Evolutionary conservation across 2,329 filamentous ascomycete genomes (phyloP).

Genomic region (Aciculosporium take): DNA sequence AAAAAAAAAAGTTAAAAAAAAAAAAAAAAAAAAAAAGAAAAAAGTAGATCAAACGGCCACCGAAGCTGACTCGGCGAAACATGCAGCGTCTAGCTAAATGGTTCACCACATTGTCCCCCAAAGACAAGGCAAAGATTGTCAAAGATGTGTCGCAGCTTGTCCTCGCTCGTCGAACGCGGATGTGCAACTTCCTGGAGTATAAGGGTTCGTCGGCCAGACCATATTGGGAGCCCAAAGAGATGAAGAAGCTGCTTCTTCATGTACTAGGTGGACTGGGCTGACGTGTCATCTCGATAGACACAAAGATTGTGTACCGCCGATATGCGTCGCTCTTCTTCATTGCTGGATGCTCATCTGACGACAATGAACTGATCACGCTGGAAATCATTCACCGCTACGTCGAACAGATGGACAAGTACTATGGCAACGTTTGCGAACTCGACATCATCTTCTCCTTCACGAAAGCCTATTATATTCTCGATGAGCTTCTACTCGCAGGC

Average conservation of each 20-base stretch:
- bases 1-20: background rate
- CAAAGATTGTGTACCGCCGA: conserved; percentile 95
- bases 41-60: background rate
- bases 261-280: background rate
- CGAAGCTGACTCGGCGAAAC: conserved; percentile 4
- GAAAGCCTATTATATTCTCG: conserved; percentile 97
- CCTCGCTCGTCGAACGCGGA: conserved; percentile 84
- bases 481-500: conserved; percentile 86
- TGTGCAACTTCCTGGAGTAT: conserved; percentile 99
- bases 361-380: conserved; percentile 96
- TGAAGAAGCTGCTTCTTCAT: background rate
- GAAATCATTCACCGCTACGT: conserved; percentile 99
- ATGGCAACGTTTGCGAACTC: conserved; percentile 97
- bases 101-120: conserved; percentile 96
- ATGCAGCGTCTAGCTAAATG: conserved; percentile 89
- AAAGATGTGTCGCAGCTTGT: conserved; percentile 98
- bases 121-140: conserved; percentile 99
- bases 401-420: conserved; percentile 99
- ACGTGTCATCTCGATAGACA: conserved; percentile 44
- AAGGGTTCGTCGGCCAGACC: conserved; percentile 53
- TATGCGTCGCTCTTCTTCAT: conserved; percentile 99
- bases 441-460: conserved; percentile 99
- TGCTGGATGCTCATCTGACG: conserved; percentile 87
- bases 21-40: background rate
- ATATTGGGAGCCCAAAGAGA: no score